Base-by-base conservation (phyloP, 768 basidiomycete species). In the Pleurotus salmoneostramineus region DNA sequence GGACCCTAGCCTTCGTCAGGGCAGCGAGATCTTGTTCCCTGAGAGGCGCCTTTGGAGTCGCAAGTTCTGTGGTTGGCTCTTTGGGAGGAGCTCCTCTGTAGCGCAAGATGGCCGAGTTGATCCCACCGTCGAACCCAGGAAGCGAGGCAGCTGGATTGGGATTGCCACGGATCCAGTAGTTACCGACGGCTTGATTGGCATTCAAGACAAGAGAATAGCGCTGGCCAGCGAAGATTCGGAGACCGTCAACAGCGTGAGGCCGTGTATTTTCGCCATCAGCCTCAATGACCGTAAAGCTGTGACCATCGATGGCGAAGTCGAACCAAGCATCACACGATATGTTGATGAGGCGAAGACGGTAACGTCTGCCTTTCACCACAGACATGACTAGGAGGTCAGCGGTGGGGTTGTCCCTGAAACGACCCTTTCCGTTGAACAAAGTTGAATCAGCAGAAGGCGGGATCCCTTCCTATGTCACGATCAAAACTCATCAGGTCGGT, bases 271-370 rank as follows among this genome's bases (percentile, higher is more conserved):
- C 68, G 0, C 78, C 75, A 48, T 85, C 83, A 1, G 66, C 78
- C 61, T 85, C 83, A 42, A 85, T 83, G 54, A 85, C 69, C 4
- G 77, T 82, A 71, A 83, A 62, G 7, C 65, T 65, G 57, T 83
- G 81, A 7, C 72, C 69, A 60, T 81, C 77, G 35, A 83, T 76
- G 1, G 74, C 68, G 62, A 83, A 80, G 33, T 65, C 68, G 64
- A 71, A 81, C 45, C 66, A 68, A 15, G 69, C 64, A 54, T 68
- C 69, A 62, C 72, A 75, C 12, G 70, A 69, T 58, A 71, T 64
- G 43, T 67, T 67, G 40, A 76, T 61, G 6, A 77, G 57, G 10
- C 77, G 71, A 61, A 74, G 66, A 32, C 75, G 72, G 54, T 77
- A 77, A 33, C 76, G 66, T 57, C 66, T 68, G 1, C 67, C 66